Evolutionary conservation across 768 basidiomycete species (phyloP).

Genomic region (Boletus barrowsii): DNA sequence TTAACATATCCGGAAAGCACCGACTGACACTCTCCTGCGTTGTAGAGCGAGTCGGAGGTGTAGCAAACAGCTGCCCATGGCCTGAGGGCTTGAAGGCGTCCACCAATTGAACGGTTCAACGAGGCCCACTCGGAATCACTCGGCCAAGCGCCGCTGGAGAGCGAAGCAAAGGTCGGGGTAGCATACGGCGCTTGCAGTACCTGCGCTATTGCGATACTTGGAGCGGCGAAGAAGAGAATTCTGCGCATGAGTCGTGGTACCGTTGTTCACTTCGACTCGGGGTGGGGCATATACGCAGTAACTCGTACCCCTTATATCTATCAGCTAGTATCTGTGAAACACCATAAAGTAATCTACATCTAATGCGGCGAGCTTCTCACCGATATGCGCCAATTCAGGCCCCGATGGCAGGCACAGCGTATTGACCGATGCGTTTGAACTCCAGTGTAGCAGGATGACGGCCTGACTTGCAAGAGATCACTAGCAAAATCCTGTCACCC

Average conservation of each 20-base stretch:
- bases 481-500: too few relatives aligned
- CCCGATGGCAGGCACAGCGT: not conserved
- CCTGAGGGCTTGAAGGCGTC: constrained; percentile 17
- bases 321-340: not conserved
- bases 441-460: not conserved
- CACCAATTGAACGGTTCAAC: constrained; percentile 16
- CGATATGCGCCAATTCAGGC: not conserved
- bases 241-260: not conserved
- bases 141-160: constrained; percentile 10
- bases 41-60: constrained; percentile 17
- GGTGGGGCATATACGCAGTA: not conserved
- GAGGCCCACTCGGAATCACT: constrained; percentile 2
- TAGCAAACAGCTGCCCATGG: constrained; percentile 25
- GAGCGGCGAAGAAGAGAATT: not conserved
- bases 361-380: too few relatives aligned
- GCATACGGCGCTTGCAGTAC: constrained; percentile 6
- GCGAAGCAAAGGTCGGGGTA: not conserved
- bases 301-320: not conserved
- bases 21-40: constrained; percentile 11
- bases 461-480: too few relatives aligned
- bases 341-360: not conserved
- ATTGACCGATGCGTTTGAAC: not conserved
- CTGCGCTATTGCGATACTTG: not conserved
- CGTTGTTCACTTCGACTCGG: not conserved
- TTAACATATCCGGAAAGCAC: constrained; percentile 15